Percentiles rank a stretch among this genome's conserved stretches.
Conservation (phyloP, 371 early-diverging fungal species). For the Mortierella sp. region DNA sequence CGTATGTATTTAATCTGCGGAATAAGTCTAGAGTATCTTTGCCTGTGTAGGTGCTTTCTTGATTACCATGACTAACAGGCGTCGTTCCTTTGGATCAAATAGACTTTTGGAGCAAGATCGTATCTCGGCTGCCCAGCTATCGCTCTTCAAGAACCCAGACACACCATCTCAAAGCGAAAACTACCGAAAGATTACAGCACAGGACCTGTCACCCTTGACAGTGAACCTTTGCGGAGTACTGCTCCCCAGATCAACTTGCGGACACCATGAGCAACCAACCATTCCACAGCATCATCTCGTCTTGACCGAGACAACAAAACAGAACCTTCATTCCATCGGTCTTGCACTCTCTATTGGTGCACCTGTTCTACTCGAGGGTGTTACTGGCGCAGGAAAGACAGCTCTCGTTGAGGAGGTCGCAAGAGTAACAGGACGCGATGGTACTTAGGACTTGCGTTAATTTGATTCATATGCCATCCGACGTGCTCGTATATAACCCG, state of each 20-base stretch:
- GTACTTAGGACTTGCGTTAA: slow-evolving; percentile 15
- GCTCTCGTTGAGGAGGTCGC: slow-evolving; percentile 93
- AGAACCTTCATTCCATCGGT: slow-evolving; percentile 80
- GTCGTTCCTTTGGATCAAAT: not conserved
- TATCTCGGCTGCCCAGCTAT: slow-evolving; percentile 38
- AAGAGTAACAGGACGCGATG: slow-evolving; percentile 70
- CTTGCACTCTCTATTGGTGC: slow-evolving; percentile 87
- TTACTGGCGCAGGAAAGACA: slow-evolving; percentile 97
- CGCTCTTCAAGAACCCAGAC: slow-evolving; percentile 51
- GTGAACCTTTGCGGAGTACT: slow-evolving; percentile 76
- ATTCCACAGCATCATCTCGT: slow-evolving; percentile 63
- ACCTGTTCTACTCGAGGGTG: slow-evolving; percentile 94
- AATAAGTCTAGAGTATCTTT: not conserved
- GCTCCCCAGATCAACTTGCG: slow-evolving; percentile 40
- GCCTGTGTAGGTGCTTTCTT: not conserved
- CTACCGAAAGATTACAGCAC: slow-evolving; percentile 43
- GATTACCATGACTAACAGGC: not conserved
- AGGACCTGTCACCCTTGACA: slow-evolving; percentile 65
- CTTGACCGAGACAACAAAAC: slow-evolving; percentile 76
- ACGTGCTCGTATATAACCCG: no score
- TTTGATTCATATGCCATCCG: not conserved
- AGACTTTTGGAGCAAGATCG: slow-evolving; percentile 52
- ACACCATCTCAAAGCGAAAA: slow-evolving; percentile 8
- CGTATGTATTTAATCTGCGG: slow-evolving; percentile 21
- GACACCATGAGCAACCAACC: slow-evolving; percentile 20